Conservation (phyloP, 2,329 filamentous ascomycete species). For the Scedosporium boydii region DNA sequence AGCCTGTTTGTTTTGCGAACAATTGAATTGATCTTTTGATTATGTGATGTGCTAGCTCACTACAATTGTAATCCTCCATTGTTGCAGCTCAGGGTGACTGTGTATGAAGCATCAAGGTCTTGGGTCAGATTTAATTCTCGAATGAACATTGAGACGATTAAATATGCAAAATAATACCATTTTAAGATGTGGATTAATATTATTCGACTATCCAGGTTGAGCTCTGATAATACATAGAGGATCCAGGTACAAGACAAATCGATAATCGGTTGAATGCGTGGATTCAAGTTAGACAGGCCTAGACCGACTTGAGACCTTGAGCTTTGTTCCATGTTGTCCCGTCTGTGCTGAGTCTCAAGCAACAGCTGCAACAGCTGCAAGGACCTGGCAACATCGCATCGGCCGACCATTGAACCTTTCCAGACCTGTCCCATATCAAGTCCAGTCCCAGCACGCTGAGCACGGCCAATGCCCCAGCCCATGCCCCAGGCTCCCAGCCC, state of each 20-base stretch:
- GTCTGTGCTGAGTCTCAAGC: neutral
- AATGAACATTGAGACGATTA: neutral
- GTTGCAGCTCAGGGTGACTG: neutral
- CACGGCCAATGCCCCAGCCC: no score
- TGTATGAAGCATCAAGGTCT: neutral
- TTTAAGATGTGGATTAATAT: neutral
- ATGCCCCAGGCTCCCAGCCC: no score
- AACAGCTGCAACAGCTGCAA: neutral
- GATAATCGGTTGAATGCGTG: neutral
- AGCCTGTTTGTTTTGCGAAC: no score
- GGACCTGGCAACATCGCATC: no score
- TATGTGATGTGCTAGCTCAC: neutral
- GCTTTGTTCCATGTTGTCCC: neutral
- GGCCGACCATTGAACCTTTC: no score
- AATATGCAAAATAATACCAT: neutral
- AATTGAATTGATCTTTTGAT: no score
- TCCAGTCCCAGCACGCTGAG: no score
- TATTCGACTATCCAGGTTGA: neutral
- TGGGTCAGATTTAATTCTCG: neutral
- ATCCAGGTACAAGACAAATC: neutral
- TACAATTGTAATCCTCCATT: neutral
- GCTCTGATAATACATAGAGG: neutral
- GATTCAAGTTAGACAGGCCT: neutral
- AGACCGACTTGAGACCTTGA: neutral
- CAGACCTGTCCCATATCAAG: no score